These are phyloP conservation scores for Daldinia decipiens DNA, from an alignment of 495 filamentous ascomycete species.

Conservation along the genomic window DNA sequence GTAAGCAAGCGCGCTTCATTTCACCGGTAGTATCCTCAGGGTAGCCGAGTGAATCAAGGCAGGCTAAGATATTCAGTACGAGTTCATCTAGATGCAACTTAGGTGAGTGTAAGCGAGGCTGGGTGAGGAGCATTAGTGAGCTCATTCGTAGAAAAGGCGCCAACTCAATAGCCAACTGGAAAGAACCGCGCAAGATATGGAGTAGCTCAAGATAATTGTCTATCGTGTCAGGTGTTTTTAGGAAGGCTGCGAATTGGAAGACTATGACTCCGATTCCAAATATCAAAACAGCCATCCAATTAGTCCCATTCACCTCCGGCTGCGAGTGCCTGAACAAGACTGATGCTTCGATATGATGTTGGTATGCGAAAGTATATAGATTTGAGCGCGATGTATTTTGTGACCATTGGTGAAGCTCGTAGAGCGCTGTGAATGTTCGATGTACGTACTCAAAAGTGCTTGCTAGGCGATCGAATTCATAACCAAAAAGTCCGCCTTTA, in stretches of 20 bases:
- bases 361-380: slow-evolving; percentile 26
- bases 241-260: slow-evolving; percentile 37
- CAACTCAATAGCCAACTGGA: slow-evolving; percentile 26
- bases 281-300: slow-evolving; percentile 41
- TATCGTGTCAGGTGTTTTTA: slow-evolving; percentile 7
- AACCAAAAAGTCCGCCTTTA: not conserved
- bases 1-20: slow-evolving; percentile 24
- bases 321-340: slow-evolving; percentile 31
- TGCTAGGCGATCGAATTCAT: slow-evolving; percentile 20
- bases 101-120: not conserved
- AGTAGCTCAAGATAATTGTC: slow-evolving; percentile 35
- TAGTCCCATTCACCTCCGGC: slow-evolving; percentile 31
- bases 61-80: slow-evolving; percentile 21
- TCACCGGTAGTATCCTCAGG: slow-evolving; percentile 19
- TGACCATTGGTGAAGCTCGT: slow-evolving; percentile 22
- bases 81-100: not conserved
- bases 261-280: slow-evolving; percentile 43
- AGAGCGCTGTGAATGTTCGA: slow-evolving; percentile 26
- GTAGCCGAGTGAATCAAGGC: slow-evolving; percentile 23
- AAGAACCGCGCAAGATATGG: slow-evolving; percentile 33
- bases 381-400: slow-evolving; percentile 14
- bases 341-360: slow-evolving; percentile 39
- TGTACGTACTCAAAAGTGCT: slow-evolving; percentile 25
- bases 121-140: slow-evolving; percentile 16
- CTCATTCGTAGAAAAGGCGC: slow-evolving; percentile 35